Conservation (phyloP, 306 rosid species). For the Quercus mongolica region DNA sequence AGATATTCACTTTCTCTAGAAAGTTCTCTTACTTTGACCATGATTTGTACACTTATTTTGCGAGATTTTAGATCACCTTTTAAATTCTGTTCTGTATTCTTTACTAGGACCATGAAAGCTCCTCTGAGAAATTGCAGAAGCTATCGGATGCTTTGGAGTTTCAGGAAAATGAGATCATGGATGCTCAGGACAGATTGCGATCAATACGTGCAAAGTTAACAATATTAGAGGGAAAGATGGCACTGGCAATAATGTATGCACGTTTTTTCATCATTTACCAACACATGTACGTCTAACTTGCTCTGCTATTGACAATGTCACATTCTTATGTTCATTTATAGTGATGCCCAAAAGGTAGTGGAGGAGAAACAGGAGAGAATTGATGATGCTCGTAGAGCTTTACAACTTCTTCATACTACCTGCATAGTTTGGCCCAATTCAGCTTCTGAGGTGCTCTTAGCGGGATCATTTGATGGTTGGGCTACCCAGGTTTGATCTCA, state of each 20-base stretch:
- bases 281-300: not conserved
- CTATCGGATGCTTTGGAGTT: constrained; percentile 76
- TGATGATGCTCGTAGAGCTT: constrained; percentile 50
- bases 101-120: constrained; percentile 50
- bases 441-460: constrained; percentile 79
- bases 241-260: constrained; percentile 66
- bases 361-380: constrained; percentile 72
- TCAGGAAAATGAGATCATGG: constrained; percentile 76
- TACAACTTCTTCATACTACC: constrained; percentile 46
- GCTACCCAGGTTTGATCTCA: constrained; percentile 56
- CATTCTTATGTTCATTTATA: constrained; percentile 25
- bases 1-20: not conserved
- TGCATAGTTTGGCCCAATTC: constrained; percentile 72
- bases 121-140: constrained; percentile 48
- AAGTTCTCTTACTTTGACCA: not conserved
- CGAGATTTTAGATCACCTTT: not conserved
- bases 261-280: constrained; percentile 15
- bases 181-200: constrained; percentile 60
- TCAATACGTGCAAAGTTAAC: constrained; percentile 75
- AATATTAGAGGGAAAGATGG: constrained; percentile 84
- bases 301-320: constrained; percentile 16
- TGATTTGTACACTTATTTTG: constrained; percentile 1
- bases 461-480: constrained; percentile 97
- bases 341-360: constrained; percentile 55
- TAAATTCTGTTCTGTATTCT: constrained; percentile 22